A percentile compares a stretch with the other conserved stretches of the same genome.
Evolutionary conservation across 202 grass and related monocot genomes (phyloP).

Genomic region (Dendrocalamus latiflorus): DNA sequence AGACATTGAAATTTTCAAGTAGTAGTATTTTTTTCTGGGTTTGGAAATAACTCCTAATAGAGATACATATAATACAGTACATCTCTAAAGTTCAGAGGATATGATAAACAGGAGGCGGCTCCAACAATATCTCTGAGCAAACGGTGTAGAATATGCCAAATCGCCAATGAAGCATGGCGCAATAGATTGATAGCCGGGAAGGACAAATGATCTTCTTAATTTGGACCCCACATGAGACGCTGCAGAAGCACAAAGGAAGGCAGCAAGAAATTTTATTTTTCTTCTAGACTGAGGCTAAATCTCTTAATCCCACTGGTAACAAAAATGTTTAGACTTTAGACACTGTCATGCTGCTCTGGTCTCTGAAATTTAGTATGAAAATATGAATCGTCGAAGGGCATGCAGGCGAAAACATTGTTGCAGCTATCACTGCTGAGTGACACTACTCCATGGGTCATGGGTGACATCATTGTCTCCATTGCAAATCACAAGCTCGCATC

Average conservation of each 20-base stretch:
- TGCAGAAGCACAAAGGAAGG: conserved; percentile 10
- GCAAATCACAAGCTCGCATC: not conserved
- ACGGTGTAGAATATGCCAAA: conserved; percentile 3
- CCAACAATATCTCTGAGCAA: not conserved
- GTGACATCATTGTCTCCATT: not conserved
- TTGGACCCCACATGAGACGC: not conserved
- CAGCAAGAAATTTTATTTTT: not conserved
- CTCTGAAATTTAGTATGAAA: not conserved
- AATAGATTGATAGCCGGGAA: not conserved
- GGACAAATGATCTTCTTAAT: conserved; percentile 9
- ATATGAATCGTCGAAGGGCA: not conserved
- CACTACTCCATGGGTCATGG: not conserved
- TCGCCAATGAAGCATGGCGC: not conserved
- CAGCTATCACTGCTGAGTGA: not conserved
- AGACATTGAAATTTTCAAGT: not conserved
- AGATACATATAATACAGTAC: not conserved
- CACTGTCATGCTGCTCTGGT: not conserved
- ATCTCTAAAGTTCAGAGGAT: too few species aligned
- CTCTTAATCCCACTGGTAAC: not conserved
- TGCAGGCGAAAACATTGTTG: not conserved
- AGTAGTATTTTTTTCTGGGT: not conserved
- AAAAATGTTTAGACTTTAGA: not conserved
- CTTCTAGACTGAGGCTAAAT: not conserved
- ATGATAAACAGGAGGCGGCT: conserved; percentile 5
- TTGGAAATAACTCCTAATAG: not conserved